Evolutionary conservation across 495 filamentous ascomycete genomes (phyloP).

Genomic region (Halenospora varia): DNA sequence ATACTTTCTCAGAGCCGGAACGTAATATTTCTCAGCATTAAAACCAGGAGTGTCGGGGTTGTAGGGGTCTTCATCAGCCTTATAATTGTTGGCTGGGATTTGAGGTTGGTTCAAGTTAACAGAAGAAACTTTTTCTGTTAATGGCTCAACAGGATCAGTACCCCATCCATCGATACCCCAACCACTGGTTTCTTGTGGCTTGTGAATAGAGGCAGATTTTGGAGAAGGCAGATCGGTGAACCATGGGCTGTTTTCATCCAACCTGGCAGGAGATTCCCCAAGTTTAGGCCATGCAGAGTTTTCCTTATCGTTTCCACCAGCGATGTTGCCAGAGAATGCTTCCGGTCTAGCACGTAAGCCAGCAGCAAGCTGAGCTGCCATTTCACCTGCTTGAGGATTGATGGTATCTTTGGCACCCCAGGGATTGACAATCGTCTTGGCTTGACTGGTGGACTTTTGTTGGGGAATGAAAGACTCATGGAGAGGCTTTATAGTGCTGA

Average conservation of each 20-base stretch:
- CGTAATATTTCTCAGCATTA: slow-evolving; percentile 25
- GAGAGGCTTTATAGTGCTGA: too few relatives aligned
- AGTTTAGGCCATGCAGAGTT: too few relatives aligned
- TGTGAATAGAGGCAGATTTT: neutral
- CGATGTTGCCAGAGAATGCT: too few relatives aligned
- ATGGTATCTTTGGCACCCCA: too few relatives aligned
- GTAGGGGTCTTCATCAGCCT: slow-evolving; percentile 6
- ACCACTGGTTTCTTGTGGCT: neutral
- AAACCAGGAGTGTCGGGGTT: slow-evolving; percentile 31
- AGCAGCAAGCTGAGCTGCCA: neutral
- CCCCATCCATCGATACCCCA: neutral
- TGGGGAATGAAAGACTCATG: neutral
- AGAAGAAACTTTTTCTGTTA: neutral
- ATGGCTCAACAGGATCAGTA: neutral
- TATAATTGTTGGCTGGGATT: neutral
- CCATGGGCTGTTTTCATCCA: neutral
- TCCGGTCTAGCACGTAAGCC: too few relatives aligned
- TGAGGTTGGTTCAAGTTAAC: neutral
- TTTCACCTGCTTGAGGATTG: neutral
- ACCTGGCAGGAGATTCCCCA: too few relatives aligned
- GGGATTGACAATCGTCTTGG: too few relatives aligned
- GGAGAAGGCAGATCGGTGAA: neutral
- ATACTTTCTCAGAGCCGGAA: slow-evolving; percentile 27
- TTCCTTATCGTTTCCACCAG: too few relatives aligned
- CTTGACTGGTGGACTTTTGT: neutral